Evolutionary conservation across 2,329 filamentous ascomycete species (phyloP).

Genomic region (Microdochium nivale): DNA sequence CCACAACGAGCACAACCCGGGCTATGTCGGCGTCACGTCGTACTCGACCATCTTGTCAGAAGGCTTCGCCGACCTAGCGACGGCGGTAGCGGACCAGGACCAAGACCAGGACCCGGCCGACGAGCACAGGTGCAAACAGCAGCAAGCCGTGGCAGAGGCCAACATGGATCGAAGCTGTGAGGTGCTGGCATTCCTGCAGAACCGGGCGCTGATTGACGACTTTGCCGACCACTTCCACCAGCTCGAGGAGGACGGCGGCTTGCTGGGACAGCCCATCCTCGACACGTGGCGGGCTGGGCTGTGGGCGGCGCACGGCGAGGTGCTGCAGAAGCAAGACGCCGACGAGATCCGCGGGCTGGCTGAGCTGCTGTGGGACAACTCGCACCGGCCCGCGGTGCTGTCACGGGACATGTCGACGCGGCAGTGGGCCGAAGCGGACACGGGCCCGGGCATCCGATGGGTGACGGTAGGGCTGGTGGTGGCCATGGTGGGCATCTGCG

Average conservation of each 20-base stretch:
- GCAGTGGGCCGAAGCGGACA: not conserved
- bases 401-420: not conserved
- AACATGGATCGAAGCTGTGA: not conserved
- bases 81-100: too few relatives aligned
- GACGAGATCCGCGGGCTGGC: not conserved
- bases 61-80: not conserved
- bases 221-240: not conserved
- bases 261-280: not conserved
- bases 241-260: not conserved
- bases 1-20: not conserved
- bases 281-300: not conserved
- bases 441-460: not conserved
- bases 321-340: not conserved
- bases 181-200: not conserved
- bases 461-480: slow-evolving; percentile 9
- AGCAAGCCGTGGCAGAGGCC: not conserved
- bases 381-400: not conserved
- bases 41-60: not conserved
- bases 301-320: not conserved
- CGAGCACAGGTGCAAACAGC: not conserved
- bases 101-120: not conserved
- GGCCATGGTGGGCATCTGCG: slow-evolving; percentile 13
- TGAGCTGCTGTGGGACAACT: not conserved
- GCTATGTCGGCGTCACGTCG: not conserved
- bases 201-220: not conserved